Percentiles rank a stretch among this genome's conserved stretches.
Evolutionary conservation across 345 rosid species (phyloP).

Genomic region (Leavenworthia alabamica): DNA sequence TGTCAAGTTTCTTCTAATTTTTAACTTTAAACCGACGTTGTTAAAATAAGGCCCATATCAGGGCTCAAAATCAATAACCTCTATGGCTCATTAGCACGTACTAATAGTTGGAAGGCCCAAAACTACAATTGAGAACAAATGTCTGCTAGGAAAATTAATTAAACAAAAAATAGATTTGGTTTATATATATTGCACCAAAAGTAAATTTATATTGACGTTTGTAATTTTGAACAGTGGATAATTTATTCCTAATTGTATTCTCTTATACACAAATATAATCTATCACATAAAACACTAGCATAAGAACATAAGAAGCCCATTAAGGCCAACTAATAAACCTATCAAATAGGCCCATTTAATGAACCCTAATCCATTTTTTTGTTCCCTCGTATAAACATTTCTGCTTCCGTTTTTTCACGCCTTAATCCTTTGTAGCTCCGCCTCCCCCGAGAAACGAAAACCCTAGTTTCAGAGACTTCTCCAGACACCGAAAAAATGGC

Average conservation of each 20-base stretch:
- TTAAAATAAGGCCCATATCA: background rate
- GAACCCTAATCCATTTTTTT: slow-evolving; percentile 23
- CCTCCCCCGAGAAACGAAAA: slow-evolving; percentile 25
- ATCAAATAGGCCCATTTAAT: slow-evolving; percentile 5
- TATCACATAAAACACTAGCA: background rate
- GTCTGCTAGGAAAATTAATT: background rate
- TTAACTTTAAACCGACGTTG: background rate
- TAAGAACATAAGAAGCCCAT: background rate
- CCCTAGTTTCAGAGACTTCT: slow-evolving; percentile 21
- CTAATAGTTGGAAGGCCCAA: background rate
- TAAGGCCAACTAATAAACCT: background rate
- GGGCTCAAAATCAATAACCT: background rate
- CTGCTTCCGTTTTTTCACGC: background rate
- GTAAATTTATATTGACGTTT: background rate
- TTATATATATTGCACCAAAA: background rate
- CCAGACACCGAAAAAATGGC: slow-evolving; percentile 43
- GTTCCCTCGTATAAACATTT: slow-evolving; percentile 2
- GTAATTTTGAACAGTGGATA: background rate
- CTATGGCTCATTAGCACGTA: background rate
- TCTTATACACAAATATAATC: background rate
- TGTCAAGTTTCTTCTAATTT: background rate
- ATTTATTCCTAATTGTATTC: background rate
- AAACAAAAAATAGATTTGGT: background rate
- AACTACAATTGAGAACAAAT: background rate
- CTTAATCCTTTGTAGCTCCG: slow-evolving; percentile 3